phyloP scores from a whole-genome alignment of 176 grass and related monocot species.

The Oryza meyeriana region DNA sequence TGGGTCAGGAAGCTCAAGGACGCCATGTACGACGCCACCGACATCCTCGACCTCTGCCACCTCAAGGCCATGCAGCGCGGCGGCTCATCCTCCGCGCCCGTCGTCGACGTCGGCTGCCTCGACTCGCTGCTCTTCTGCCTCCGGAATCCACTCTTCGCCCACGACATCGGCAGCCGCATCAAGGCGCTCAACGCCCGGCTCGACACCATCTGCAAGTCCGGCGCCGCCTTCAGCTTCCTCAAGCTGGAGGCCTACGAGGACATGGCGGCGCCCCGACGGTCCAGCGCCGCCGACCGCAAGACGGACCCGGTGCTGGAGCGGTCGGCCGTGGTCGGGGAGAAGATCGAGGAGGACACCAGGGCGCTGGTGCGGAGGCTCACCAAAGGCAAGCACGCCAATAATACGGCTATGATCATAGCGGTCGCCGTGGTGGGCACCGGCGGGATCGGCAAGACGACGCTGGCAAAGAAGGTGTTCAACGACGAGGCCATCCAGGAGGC shows the following conservation, averaged over 20 bases:
- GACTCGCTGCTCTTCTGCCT: not conserved
- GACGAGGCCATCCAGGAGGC: not conserved
- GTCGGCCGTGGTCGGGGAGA: not conserved
- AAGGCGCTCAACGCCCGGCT: conserved; percentile 1
- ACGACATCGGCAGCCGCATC: conserved; percentile 4
- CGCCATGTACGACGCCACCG: not conserved
- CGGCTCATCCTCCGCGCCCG: not conserved
- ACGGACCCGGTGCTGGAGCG: not conserved
- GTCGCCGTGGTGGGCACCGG: conserved; percentile 28
- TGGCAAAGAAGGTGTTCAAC: conserved; percentile 28
- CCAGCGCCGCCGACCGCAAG: not conserved
- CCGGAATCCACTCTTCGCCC: not conserved
- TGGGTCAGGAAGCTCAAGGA: conserved; percentile 18
- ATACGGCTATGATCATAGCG: not conserved
- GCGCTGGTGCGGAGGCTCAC: not conserved
- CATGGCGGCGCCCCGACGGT: too few relatives aligned
- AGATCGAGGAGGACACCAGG: conserved; percentile 20
- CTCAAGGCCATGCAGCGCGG: conserved; percentile 11
- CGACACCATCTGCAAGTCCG: not conserved
- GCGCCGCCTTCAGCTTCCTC: not conserved
- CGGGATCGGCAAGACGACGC: conserved; percentile 50
- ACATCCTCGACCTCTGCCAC: conserved; percentile 19
- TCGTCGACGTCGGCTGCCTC: not conserved
- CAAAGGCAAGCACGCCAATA: not conserved
- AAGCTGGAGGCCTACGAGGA: not conserved